Conservation (phyloP, 306 rosid species). For the Sphenostylis stenocarpa region DNA sequence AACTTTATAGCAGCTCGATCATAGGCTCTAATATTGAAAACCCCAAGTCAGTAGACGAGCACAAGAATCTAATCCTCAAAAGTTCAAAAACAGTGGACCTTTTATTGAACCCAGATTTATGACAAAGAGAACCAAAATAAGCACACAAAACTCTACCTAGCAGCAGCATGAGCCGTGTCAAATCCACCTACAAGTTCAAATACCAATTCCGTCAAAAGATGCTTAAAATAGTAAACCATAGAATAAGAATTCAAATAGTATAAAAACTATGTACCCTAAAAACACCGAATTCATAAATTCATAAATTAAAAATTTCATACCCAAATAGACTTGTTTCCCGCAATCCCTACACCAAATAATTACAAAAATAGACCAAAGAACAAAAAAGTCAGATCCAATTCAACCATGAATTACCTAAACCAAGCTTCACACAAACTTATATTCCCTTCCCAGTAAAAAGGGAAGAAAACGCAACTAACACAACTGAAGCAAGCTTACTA, state of each 20-base stretch:
- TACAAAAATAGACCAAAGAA: constrained; percentile 1
- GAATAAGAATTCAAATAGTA: constrained; percentile 31
- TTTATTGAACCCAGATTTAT: not conserved
- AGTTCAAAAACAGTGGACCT: not conserved
- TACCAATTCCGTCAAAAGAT: constrained; percentile 20
- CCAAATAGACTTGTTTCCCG: constrained; percentile 96
- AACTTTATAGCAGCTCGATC: constrained; percentile 98
- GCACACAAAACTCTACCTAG: constrained; percentile 57
- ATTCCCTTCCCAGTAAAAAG: constrained; percentile 4
- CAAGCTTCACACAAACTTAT: not conserved
- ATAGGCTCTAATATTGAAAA: constrained; percentile 64
- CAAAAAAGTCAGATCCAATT: constrained; percentile 32
- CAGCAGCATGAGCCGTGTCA: constrained; percentile 98
- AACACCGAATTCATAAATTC: constrained; percentile 18
- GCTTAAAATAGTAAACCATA: constrained; percentile 43
- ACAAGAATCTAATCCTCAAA: constrained; percentile 3
- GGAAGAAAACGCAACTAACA: not conserved
- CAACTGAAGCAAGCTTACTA: not conserved
- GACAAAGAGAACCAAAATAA: not conserved
- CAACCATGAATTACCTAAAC: constrained; percentile 18
- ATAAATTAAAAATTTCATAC: constrained; percentile 47
- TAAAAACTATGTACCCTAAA: not conserved
- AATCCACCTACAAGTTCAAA: constrained; percentile 78
- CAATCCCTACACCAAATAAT: constrained; percentile 74
- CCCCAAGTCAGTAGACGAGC: constrained; percentile 13